Base-by-base conservation (phyloP, 116 monocot species). In the Trichopus zeylanicus region DNA sequence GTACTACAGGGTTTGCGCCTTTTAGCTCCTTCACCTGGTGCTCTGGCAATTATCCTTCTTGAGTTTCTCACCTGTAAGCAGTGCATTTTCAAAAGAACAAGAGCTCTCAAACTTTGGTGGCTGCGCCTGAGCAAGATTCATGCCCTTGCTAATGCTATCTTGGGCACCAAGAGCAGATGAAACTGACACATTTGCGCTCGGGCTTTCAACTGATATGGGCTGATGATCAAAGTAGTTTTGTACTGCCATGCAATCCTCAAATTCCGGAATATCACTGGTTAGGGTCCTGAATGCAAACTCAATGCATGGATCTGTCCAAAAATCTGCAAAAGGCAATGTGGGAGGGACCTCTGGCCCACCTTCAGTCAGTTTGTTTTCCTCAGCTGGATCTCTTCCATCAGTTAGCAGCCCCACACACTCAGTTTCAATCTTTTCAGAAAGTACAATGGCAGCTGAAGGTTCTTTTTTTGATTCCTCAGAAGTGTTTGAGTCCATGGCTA, bases 251-350 rank as follows among this genome's bases (percentile, higher is more conserved):
- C 18, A 25, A 26, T 53, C 64, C 3, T 64, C 53, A 7, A 64
- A 24, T 15, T 53, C 51, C 0, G 64, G 64, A 35, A 54, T 35
- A 53, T 37, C 64, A 38, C 53, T 30, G 15, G 64, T 64, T 16
- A 64, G 25, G 12, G 64, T 64, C 26, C 48, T 64, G 64, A 64
- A 53, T 21, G 64, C 64, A 28, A 64, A 64, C 26, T 64, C 64
- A 15, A 64, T 53, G 53, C 64, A 64, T 13, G 64, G 64, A 33
- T 53, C 53, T 35, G 53, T 25, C 64, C 53, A 53, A n/a, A 48
- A 37, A 27, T 34, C 16, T 29, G 26, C 51, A 26, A 51, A 35
- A 25, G 51, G 35, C 6, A 51, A 28, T 28, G 25, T 48, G n/a
- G 48, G n/a, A 4, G 28, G 30, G 29, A 39, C 29, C 3, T 34